Evolutionary conservation across 768 basidiomycete genomes (phyloP).

Genomic region (Coprinellus micaceus): DNA sequence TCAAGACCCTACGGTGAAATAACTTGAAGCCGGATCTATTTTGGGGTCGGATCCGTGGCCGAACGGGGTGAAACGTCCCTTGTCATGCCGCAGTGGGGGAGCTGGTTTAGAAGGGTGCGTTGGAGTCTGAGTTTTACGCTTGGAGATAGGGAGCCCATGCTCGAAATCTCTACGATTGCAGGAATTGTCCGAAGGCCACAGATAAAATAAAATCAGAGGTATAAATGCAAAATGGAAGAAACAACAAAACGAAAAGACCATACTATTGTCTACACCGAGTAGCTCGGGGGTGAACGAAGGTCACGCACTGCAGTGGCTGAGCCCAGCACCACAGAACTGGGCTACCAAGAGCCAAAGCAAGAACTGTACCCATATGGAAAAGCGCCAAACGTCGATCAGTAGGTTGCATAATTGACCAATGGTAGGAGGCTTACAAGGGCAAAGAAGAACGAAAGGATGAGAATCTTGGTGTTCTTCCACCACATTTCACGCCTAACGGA

Average conservation of each 20-base stretch:
- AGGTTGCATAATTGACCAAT: conserved; percentile 1
- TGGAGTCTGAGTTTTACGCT: no score
- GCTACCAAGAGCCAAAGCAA: conserved; percentile 81
- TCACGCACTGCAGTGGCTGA: conserved; percentile 54
- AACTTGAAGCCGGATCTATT: conserved; percentile 20
- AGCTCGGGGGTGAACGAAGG: not conserved
- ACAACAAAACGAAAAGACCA: no score
- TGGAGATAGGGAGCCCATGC: no score
- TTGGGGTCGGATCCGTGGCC: not conserved
- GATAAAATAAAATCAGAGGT: no score
- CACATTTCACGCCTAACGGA: conserved; percentile 83
- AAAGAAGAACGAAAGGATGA: conserved; percentile 68
- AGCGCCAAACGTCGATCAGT: not conserved
- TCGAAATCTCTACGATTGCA: no score
- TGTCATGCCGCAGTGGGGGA: no score
- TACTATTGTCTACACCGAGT: not conserved
- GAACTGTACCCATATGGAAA: conserved; percentile 37
- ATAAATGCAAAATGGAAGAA: no score
- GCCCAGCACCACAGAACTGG: conserved; percentile 82
- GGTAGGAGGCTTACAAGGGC: conserved; percentile 48
- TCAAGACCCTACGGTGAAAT: no score
- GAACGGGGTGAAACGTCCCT: no score
- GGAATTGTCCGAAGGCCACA: no score
- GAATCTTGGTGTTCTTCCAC: conserved; percentile 77
- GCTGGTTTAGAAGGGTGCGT: no score